Evolutionary conservation across 129 eudicot genomes (phyloP), one percentile per base, ranked within the genome.

Genomic region (Pittosporum tobira): DNA sequence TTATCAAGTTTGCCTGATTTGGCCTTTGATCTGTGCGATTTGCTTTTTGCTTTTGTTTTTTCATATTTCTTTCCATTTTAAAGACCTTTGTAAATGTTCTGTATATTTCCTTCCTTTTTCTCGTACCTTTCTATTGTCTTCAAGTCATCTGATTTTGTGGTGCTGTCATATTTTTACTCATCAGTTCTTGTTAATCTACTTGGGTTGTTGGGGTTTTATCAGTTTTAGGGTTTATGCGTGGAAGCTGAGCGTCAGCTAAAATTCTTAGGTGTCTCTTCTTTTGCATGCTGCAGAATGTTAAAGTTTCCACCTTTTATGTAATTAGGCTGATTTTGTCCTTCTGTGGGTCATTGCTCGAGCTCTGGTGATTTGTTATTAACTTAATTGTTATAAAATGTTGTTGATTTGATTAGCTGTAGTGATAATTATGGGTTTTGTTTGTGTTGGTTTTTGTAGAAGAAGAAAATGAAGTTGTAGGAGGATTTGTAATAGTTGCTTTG

Each of bases 271-370:
- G 8, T 29, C 14, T 26, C 36, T 22, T 11, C 52, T 51, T n/a
- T n/a, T 65, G 60, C 15, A 37, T 64, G 64, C 29, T 73, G 53
- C 59, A 63, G 60, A 23, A 23, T 25, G 43, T 59, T 8, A 27
- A 59, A 38, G 60, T 38, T 51, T 48, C 27, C 48, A 34, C 65
- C 47, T 53, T 65, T 57, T 3, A 27, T 20, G 3, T 24, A 23
- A 40, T 59, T 3, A 13, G 37, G 59, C 19, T 13, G 44, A 14
- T 51, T 51, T 20, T 18, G 63, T 30, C 9, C 14, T 47, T n/a
- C 12, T 5, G 5, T 47, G 12, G 59, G 25, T 37, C 42, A n/a
- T 24, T 53, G 43, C 2, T 18, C 18, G n/a, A n/a, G n/a, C 13
- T 56, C 25, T 25, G 51, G 34, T 45, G 36, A 15, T 31, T 66